These are phyloP conservation scores for Malassezia equina DNA, from an alignment of 1,284 basidiomycete species.

Conservation along the genomic window DNA sequence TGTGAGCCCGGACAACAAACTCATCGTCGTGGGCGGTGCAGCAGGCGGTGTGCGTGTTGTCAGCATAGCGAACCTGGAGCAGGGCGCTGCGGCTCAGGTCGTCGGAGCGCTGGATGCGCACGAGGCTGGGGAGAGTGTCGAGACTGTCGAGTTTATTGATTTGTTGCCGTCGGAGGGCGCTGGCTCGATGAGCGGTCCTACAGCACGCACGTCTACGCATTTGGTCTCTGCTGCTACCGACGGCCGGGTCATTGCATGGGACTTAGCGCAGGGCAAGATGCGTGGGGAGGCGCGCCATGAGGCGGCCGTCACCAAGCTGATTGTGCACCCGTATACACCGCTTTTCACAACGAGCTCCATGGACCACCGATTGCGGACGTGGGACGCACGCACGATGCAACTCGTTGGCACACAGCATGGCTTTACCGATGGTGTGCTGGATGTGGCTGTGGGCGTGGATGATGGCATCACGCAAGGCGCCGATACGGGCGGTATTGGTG, in stretches of 20 bases:
- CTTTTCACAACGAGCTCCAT: slow-evolving; percentile 58
- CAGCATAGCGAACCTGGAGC: slow-evolving; percentile 60
- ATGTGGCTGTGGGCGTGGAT: slow-evolving; percentile 56
- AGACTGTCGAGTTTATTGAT: slow-evolving; percentile 76
- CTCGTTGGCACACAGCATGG: slow-evolving; percentile 71
- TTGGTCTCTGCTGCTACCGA: slow-evolving; percentile 85
- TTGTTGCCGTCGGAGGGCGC: slow-evolving; percentile 52
- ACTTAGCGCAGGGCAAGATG: slow-evolving; percentile 58
- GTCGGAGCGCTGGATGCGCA: slow-evolving; percentile 73
- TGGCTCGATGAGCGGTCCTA: slow-evolving; percentile 52
- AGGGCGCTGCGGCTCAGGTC: slow-evolving; percentile 57
- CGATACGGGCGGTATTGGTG: slow-evolving; percentile 43
- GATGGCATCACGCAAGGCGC: slow-evolving; percentile 47
- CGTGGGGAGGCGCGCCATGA: slow-evolving; percentile 26
- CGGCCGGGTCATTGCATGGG: slow-evolving; percentile 87
- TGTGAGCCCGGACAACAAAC: slow-evolving; percentile 57
- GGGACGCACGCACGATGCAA: slow-evolving; percentile 78
- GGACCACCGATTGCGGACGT: slow-evolving; percentile 75
- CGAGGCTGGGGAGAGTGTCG: slow-evolving; percentile 75
- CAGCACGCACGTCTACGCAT: slow-evolving; percentile 52
- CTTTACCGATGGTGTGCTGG: slow-evolving; percentile 70
- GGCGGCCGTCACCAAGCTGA: slow-evolving; percentile 25
- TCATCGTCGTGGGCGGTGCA: slow-evolving; percentile 78
- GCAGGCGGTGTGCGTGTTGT: slow-evolving; percentile 73
- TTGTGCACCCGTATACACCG: slow-evolving; percentile 70